These are phyloP conservation scores for Fabrea salina DNA, from an alignment of 169 alveolate species.

Conservation along the genomic window DNA sequence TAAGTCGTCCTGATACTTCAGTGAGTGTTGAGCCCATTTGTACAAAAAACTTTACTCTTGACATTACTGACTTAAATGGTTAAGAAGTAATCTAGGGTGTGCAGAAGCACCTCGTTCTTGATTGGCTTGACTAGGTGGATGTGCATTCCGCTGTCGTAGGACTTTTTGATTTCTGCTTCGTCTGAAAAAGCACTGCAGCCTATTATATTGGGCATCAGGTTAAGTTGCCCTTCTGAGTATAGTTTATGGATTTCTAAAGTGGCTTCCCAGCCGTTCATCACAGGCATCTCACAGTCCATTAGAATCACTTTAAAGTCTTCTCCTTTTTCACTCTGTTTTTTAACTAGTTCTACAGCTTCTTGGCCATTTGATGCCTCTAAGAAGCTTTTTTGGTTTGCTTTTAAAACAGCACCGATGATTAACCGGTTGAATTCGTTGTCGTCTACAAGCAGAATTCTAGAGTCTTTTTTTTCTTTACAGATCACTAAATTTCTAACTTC, in stretches of 20 bases:
- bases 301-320: neutral
- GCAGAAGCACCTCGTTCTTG: no score
- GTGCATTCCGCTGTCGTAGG: constrained; percentile 14
- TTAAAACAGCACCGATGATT: neutral
- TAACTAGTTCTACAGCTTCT: constrained; percentile 21
- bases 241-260: neutral
- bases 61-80: no score
- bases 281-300: constrained; percentile 23
- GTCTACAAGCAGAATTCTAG: neutral
- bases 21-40: neutral
- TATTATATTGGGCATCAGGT: neutral
- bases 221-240: neutral
- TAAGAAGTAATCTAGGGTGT: no score
- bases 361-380: neutral
- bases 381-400: neutral
- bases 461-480: no score
- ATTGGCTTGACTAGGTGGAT: neutral
- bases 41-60: neutral
- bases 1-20: neutral
- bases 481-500: no score
- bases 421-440: neutral
- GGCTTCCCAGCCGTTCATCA: constrained; percentile 9
- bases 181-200: neutral
- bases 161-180: neutral
- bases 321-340: neutral